Base-by-base conservation (phyloP, 768 basidiomycete species). In the Boletellus ananas region DNA sequence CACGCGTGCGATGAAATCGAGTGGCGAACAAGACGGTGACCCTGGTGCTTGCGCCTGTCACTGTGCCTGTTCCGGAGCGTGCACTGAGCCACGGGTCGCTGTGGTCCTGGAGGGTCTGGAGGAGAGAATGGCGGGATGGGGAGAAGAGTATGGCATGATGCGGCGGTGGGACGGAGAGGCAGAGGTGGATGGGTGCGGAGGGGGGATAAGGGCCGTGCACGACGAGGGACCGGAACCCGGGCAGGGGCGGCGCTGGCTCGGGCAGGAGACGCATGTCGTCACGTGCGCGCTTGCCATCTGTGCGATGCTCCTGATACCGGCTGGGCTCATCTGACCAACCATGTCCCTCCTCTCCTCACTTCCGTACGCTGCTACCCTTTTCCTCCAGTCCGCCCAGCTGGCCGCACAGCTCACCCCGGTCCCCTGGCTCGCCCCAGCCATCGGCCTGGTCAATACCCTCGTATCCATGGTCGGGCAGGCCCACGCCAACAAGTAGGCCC, bases 111-210 rank as follows among this genome's bases (percentile, higher is more conserved):
- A 90, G 69, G 18, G 72, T 66, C 0, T 65, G 48, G 11, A 69
- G 59, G 49, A 85, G 67, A 13, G 59, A 55, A n/a, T 69, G 51
- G 40, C 77, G 78, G 9, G 78, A 80, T 1, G 84, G 77, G 17
- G 81, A 71, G 25, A 88, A 57, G 44, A 87, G 60, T 17, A 89
- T 47, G 0, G 73, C 67, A 39, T 67, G 64, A 16, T 66, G 61
- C 29, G 54, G 57, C 11, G 68, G 60, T 18, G 73, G 64, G 9
- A 59, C 47, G 0, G 86, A 85, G 25, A 87, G 64, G 34, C 79
- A 75, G 33, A 90, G 71, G 54, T 87, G 81, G 42, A 91, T 70
- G 4, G 86, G 86, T 6, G 86, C 83, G 4, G 89, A 84, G 17
- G 84, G 66, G 44, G 80, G 82, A 60, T 81, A 85, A 0, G 70